These are phyloP conservation scores for Curvularia hawaiiensis DNA, from an alignment of 2,329 filamentous ascomycete genomes.

Conservation along the genomic window DNA sequence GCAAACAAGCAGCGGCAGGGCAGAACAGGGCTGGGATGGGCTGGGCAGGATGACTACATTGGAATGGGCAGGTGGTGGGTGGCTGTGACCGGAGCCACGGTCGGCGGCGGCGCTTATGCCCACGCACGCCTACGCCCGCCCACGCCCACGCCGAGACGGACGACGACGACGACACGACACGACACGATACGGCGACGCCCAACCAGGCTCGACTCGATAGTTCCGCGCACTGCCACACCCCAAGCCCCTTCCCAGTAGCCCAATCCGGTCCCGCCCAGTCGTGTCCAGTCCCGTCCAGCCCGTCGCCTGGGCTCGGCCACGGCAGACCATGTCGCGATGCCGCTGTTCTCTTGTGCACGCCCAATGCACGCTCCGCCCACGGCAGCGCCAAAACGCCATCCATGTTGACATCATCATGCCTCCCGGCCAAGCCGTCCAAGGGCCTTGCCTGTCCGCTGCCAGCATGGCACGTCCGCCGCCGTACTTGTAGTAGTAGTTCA, in stretches of 20 bases:
- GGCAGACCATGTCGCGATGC: too few species aligned
- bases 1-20: background rate
- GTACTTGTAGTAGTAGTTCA: background rate
- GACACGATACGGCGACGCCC: slow-evolving; percentile 3
- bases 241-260: background rate
- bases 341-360: background rate
- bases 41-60: slow-evolving; percentile 13
- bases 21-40: too few species aligned
- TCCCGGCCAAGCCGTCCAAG: background rate
- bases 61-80: slow-evolving; percentile 24
- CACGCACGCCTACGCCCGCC: slow-evolving; percentile 11
- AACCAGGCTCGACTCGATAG: slow-evolving; percentile 8
- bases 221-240: background rate
- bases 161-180: background rate
- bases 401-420: slow-evolving; percentile 22
- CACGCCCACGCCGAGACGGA: slow-evolving; percentile 2
- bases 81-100: slow-evolving; percentile 12
- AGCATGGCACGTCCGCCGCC: background rate
- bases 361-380: too few species aligned
- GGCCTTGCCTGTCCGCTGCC: background rate
- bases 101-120: slow-evolving; percentile 19
- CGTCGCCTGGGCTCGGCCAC: background rate
- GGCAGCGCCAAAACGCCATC: background rate
- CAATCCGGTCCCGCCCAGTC: background rate
- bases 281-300: background rate